These are phyloP conservation scores for Leccinellum albellum DNA, from an alignment of 768 basidiomycete species.

Conservation along the genomic window DNA sequence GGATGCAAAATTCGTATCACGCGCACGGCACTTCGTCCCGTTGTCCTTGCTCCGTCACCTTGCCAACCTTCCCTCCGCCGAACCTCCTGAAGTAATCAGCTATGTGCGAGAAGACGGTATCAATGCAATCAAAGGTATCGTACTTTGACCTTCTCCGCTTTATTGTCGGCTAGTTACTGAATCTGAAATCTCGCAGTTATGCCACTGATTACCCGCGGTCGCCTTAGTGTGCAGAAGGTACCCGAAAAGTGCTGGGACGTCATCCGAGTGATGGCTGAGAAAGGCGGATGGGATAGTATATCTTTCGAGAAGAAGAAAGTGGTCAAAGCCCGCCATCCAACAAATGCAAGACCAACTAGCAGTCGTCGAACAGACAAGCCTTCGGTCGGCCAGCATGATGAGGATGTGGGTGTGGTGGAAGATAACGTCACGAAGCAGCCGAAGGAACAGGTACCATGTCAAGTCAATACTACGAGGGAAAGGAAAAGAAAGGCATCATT, in stretches of 20 bases:
- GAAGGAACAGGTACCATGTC: not conserved
- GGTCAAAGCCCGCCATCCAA: not conserved
- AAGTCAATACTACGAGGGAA: not conserved
- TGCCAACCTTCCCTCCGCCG: slow-evolving; percentile 36
- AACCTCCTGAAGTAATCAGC: slow-evolving; percentile 49
- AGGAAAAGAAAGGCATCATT: slow-evolving; percentile 24
- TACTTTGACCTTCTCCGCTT: slow-evolving; percentile 6
- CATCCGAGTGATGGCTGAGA: slow-evolving; percentile 56
- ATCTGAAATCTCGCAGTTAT: slow-evolving; percentile 46
- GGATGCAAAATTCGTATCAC: slow-evolving; percentile 62
- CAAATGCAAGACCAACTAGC: not conserved
- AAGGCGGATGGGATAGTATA: slow-evolving; percentile 74
- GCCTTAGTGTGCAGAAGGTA: slow-evolving; percentile 87
- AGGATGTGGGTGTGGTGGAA: slow-evolving; percentile 1
- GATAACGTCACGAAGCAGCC: not conserved
- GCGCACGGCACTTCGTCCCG: slow-evolving; percentile 71
- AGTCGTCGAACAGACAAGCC: not conserved
- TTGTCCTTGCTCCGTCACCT: slow-evolving; percentile 70
- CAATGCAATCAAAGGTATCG: slow-evolving; percentile 58
- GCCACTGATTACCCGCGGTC: slow-evolving; percentile 74
- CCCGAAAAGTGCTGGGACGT: slow-evolving; percentile 60
- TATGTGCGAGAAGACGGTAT: slow-evolving; percentile 67
- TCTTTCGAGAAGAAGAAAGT: slow-evolving; percentile 39
- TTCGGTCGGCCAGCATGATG: not conserved
- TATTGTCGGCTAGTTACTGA: slow-evolving; percentile 3